Percentiles rank a stretch among this genome's conserved stretches.
Conservation (phyloP, 176 grass and related monocot species). For the Pontederia crassipes region DNA sequence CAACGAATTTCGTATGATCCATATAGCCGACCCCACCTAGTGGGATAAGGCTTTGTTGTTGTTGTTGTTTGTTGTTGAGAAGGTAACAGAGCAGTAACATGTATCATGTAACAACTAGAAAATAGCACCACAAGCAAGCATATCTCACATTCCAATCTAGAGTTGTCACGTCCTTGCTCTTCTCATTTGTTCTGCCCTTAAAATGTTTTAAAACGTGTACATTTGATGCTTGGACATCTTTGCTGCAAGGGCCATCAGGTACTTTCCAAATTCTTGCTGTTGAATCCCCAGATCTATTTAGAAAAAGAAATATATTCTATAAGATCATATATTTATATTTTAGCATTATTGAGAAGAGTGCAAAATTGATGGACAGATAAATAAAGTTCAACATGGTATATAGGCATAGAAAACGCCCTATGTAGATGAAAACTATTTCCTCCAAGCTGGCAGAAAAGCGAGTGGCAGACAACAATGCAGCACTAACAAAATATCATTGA, state of each 20-base stretch:
- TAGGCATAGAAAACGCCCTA: no score
- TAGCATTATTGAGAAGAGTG: no score
- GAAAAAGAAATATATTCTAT: slow-evolving; percentile 16
- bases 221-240: slow-evolving; percentile 37
- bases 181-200: slow-evolving; percentile 77
- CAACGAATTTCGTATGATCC: no score
- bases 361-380: no score
- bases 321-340: not conserved
- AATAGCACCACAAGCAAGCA: not conserved
- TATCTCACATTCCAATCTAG: slow-evolving; percentile 91
- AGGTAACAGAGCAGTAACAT: not conserved
- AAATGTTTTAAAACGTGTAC: slow-evolving; percentile 94
- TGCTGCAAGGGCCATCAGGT: slow-evolving; percentile 81
- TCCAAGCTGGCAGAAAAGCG: no score
- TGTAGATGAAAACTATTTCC: no score
- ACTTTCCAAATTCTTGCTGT: slow-evolving; percentile 98
- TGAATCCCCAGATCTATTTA: slow-evolving; percentile 83
- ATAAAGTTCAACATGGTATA: no score
- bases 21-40: no score
- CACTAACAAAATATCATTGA: no score
- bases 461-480: no score
- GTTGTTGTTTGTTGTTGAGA: no score
- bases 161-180: slow-evolving; percentile 97
- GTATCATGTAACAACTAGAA: slow-evolving; percentile 1
- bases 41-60: no score